Percentiles rank a stretch among this genome's conserved stretches.
Conservation (phyloP, 495 filamentous ascomycete genomes). For the Aspergillus nanangensis region DNA sequence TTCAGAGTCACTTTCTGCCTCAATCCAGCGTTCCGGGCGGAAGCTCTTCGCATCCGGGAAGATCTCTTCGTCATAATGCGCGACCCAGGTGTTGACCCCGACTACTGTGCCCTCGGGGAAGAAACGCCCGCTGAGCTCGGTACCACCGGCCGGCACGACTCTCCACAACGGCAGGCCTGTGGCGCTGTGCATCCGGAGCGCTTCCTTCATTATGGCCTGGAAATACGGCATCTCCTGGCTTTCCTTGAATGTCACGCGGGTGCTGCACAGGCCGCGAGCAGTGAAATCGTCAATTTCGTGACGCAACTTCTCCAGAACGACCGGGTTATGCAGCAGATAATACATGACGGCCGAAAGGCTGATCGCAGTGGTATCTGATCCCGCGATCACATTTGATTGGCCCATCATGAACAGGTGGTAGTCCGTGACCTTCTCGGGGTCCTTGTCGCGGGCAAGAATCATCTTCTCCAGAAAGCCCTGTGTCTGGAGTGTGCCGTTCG, state of each 20-base stretch:
- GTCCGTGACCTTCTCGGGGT: constrained; percentile 52
- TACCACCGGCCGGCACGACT: constrained; percentile 37
- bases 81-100: constrained; percentile 52
- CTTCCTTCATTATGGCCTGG: constrained; percentile 45
- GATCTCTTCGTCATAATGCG: constrained; percentile 40
- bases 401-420: constrained; percentile 47
- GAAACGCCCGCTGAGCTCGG: constrained; percentile 25
- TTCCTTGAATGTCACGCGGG: constrained; percentile 39
- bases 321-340: constrained; percentile 38
- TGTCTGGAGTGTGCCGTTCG: constrained; percentile 29
- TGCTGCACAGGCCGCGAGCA: constrained; percentile 20
- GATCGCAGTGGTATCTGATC: constrained; percentile 53
- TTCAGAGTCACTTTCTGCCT: constrained; percentile 24
- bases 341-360: constrained; percentile 48
- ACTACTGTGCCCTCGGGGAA: constrained; percentile 44
- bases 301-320: constrained; percentile 32
- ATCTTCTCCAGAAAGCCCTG: constrained; percentile 54
- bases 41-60: constrained; percentile 39
- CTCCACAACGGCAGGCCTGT: constrained; percentile 35
- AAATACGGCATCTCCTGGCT: constrained; percentile 46
- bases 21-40: constrained; percentile 35
- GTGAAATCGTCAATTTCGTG: constrained; percentile 40
- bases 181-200: constrained; percentile 35
- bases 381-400: constrained; percentile 49
- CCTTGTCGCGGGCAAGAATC: constrained; percentile 46